These are phyloP conservation scores for Pelargonium myrrhifolium DNA, from an alignment of 441 rosid species.

Conservation along the genomic window DNA sequence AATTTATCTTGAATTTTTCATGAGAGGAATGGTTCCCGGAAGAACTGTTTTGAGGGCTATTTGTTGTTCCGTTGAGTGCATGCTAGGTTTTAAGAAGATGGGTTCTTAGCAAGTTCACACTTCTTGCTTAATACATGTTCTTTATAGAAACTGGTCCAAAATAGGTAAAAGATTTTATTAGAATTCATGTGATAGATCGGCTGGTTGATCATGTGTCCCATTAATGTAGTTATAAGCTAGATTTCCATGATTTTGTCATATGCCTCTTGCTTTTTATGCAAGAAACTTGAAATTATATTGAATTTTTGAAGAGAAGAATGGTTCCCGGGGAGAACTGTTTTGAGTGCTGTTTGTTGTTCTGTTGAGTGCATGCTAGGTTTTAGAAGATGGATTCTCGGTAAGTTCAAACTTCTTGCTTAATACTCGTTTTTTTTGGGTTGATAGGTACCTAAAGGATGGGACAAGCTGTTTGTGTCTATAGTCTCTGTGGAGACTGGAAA, in stretches of 20 bases:
- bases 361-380: neutral
- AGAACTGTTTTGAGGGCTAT: neutral
- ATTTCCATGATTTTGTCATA: too few species aligned
- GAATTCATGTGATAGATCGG: neutral
- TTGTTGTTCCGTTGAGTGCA: neutral
- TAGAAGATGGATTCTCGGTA: neutral
- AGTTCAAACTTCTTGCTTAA: neutral
- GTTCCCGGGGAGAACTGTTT: neutral
- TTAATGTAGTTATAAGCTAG: too few species aligned
- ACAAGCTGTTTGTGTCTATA: slow-evolving; percentile 43
- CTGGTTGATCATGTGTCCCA: too few species aligned
- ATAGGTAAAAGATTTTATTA: neutral
- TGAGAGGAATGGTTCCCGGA: neutral
- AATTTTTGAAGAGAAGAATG: neutral
- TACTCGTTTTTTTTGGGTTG: neutral
- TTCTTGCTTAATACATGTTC: neutral
- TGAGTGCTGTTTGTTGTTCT: neutral
- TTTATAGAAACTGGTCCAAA: too few species aligned
- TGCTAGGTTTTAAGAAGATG: neutral
- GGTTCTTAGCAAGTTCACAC: neutral
- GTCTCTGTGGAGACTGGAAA: slow-evolving; percentile 47
- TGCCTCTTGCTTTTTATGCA: neutral
- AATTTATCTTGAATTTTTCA: neutral
- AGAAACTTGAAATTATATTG: neutral
- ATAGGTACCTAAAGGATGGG: slow-evolving; percentile 75